Evolutionary conservation across 805 yeast species (phyloP).

Genomic region (Candida parachauliodes): DNA sequence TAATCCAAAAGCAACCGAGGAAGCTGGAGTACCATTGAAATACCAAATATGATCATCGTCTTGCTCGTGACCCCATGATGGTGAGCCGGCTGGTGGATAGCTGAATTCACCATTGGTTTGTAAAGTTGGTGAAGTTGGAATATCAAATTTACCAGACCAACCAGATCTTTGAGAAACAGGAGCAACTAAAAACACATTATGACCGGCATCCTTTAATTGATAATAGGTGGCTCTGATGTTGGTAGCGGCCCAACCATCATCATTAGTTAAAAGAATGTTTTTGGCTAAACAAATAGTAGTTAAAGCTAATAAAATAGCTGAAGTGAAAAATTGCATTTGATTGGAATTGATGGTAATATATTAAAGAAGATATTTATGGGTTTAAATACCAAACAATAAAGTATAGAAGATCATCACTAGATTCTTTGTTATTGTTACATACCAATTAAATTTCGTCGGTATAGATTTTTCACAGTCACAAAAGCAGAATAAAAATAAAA

Average conservation of each 20-base stretch:
- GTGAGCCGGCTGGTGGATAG: slow-evolving; percentile 46
- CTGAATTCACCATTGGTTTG: slow-evolving; percentile 45
- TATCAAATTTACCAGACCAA: slow-evolving; percentile 50
- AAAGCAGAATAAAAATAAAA: background rate
- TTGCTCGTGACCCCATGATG: slow-evolving; percentile 53
- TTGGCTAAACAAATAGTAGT: slow-evolving; percentile 16
- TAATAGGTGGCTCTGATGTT: slow-evolving; percentile 55
- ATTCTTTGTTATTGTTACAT: no score
- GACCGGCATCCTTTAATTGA: slow-evolving; percentile 45
- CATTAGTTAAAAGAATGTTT: slow-evolving; percentile 40
- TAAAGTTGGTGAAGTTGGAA: slow-evolving; percentile 38
- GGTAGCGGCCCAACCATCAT: slow-evolving; percentile 56
- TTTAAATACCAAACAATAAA: no score
- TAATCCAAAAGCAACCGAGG: slow-evolving; percentile 47
- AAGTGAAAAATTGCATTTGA: slow-evolving; percentile 53
- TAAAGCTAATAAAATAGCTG: slow-evolving; percentile 43
- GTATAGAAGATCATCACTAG: no score
- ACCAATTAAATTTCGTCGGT: slow-evolving; percentile 1
- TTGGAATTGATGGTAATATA: no score
- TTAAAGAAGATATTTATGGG: no score
- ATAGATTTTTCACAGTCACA: slow-evolving; percentile 1
- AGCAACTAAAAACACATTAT: slow-evolving; percentile 47
- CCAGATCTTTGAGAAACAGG: slow-evolving; percentile 53
- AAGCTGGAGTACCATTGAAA: slow-evolving; percentile 55
- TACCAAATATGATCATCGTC: slow-evolving; percentile 45